A percentile compares a stretch with the other conserved stretches of the same genome.
Conservation (phyloP, 495 filamentous ascomycete species). For the Cenococcum geophilum region DNA sequence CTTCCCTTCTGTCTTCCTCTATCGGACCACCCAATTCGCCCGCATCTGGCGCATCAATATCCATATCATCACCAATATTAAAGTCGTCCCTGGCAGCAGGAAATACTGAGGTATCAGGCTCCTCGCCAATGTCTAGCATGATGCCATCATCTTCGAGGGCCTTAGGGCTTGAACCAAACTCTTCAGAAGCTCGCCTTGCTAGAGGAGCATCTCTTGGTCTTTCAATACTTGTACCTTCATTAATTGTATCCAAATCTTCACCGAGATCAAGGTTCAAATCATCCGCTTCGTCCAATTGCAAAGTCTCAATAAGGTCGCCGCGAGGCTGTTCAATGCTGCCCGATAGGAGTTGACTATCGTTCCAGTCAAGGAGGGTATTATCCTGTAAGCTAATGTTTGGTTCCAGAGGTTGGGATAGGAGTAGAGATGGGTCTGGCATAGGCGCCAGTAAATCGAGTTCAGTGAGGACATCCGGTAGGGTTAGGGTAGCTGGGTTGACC, state of each 20-base stretch:
- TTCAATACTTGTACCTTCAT: constrained; percentile 64
- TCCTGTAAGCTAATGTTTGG: constrained; percentile 20
- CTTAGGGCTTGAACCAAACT: constrained; percentile 34
- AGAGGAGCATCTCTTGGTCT: constrained; percentile 73
- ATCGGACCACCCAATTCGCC: constrained; percentile 45
- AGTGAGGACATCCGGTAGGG: constrained; percentile 78
- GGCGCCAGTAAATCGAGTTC: constrained; percentile 71
- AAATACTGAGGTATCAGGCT: constrained; percentile 12
- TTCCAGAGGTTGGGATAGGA: constrained; percentile 30
- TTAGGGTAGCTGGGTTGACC: constrained; percentile 43
- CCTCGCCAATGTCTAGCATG: constrained; percentile 49
- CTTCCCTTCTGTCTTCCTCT: constrained; percentile 39
- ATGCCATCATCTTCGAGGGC: constrained; percentile 40
- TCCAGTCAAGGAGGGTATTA: constrained; percentile 37
- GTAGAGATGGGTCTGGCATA: constrained; percentile 39
- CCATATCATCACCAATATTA: constrained; percentile 37
- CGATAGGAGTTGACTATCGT: constrained; percentile 34
- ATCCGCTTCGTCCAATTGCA: constrained; percentile 51
- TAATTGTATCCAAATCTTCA: constrained; percentile 47
- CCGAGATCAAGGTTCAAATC: constrained; percentile 56
- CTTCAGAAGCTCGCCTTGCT: constrained; percentile 56
- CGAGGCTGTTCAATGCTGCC: constrained; percentile 30
- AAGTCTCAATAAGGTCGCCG: constrained; percentile 41
- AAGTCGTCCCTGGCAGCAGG: constrained; percentile 12
- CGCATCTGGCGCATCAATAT: constrained; percentile 56